Percentiles rank a stretch among this genome's conserved stretches.
phyloP scores from a whole-genome alignment of 2,329 filamentous ascomycete species.

The Cytospora chrysosperma region DNA sequence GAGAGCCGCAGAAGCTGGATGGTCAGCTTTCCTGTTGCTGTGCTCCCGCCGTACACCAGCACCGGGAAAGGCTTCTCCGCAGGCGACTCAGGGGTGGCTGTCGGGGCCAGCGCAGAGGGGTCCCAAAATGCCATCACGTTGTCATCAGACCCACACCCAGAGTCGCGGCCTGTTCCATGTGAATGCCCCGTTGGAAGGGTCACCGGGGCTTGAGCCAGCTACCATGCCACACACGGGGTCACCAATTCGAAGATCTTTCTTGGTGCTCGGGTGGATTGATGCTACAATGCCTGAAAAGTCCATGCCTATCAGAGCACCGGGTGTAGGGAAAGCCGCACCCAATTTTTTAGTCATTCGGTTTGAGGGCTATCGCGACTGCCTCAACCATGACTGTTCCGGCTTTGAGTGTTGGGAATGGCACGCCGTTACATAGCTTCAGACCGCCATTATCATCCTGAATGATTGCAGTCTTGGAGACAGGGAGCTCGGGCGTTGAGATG shows the following conservation, averaged over 20 bases:
- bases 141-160: slow-evolving; percentile 26
- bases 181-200: slow-evolving; percentile 36
- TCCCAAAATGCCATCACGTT: background rate
- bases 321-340: slow-evolving; percentile 17
- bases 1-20: slow-evolving; percentile 11
- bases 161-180: slow-evolving; percentile 34
- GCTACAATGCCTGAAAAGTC: slow-evolving; percentile 28
- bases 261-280: slow-evolving; percentile 23
- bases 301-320: slow-evolving; percentile 27
- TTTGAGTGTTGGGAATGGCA: slow-evolving; percentile 18
- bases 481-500: background rate
- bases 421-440: background rate
- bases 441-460: background rate
- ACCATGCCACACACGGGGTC: slow-evolving; percentile 38
- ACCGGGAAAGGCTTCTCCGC: slow-evolving; percentile 36
- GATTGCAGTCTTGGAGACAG: background rate
- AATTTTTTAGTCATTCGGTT: slow-evolving; percentile 30
- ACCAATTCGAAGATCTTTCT: slow-evolving; percentile 30
- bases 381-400: slow-evolving; percentile 24
- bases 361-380: slow-evolving; percentile 26
- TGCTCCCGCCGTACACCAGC: slow-evolving; percentile 18
- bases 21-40: background rate
- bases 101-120: background rate
- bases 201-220: slow-evolving; percentile 33
- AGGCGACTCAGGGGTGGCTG: background rate